Base-by-base conservation (phyloP, 2,329 filamentous ascomycete species). In the Fusarium acutatum region DNA sequence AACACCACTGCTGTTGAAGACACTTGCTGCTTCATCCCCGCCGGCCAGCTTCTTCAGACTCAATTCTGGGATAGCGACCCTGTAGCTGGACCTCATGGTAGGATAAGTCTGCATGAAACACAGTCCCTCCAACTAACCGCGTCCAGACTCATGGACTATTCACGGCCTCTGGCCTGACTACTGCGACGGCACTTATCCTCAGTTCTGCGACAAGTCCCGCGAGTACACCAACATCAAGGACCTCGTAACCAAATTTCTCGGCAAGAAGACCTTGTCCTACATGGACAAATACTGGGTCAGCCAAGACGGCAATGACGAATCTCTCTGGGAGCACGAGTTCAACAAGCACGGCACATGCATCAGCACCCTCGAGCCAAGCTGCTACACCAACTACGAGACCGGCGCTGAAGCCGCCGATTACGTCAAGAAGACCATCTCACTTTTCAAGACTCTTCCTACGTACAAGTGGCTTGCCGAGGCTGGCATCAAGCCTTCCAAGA, bases 11-110 rank as follows among this genome's bases (percentile, higher is more conserved):
- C 82, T 13, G 86, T 89, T n/a, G 80, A 86, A 57, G 86, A 94
- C 77, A 88, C 90, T 12, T 95, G 93, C 84, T 95, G 93, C 82
- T 93, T 94, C 84, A 86, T 89, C 28, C 92, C 92, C 0, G 90
- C 92, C 8, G 93, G 93, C 13, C 88, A 93, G 70, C 83, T 95
- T 49, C 86, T 94, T 9, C 89, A 90, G 80, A 94, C 93, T 5
- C 93, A 95, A 76, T 94, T 95, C 82, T 95, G 93, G 93, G 92
- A 95, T 78, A 88, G 89, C 1, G 79, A 87, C 65, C 92, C 92
- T 4, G 84, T 87, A 3, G 87, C 89, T 7, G 92, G 93, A 0
- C 92, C 93, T 4, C 61, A 73, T 18, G 74, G 79, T n/a, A n/a
- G n/a, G n/a, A n/a, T n/a, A n/a, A n/a, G n/a, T n/a, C n/a, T n/a